phyloP scores from a whole-genome alignment of 75 land plant species.

The Larix kaempferi region DNA sequence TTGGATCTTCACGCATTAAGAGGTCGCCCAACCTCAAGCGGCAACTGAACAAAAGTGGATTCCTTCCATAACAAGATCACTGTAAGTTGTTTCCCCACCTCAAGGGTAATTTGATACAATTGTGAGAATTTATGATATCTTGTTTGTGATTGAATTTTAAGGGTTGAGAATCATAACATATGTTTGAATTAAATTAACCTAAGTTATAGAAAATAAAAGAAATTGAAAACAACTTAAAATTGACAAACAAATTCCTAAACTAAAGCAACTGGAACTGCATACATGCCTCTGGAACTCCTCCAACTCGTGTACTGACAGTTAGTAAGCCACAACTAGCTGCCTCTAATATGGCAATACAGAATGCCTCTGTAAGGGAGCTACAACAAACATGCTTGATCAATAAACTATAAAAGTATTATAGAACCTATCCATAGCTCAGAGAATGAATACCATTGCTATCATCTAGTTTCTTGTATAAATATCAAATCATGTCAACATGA shows the following conservation, averaged over 20 bases:
- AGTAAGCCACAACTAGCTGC: conserved; percentile 99
- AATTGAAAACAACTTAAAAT: background rate
- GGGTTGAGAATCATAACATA: too few relatives aligned
- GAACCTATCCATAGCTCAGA: too few relatives aligned
- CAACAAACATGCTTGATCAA: conserved; percentile 8
- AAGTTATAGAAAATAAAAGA: background rate
- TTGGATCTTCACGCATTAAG: too few relatives aligned
- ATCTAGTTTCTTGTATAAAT: too few relatives aligned
- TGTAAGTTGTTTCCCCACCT: too few relatives aligned
- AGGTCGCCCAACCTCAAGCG: too few relatives aligned
- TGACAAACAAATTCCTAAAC: background rate
- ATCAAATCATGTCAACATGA: background rate
- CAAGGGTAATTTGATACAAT: too few relatives aligned
- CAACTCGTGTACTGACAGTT: conserved; percentile 98
- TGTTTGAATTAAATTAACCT: too few relatives aligned
- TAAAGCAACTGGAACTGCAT: conserved; percentile 21
- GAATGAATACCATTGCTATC: background rate
- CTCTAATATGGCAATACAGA: conserved; percentile 97
- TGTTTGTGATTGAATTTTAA: background rate
- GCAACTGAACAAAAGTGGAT: too few relatives aligned
- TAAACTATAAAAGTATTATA: background rate
- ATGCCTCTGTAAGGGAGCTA: conserved; percentile 99
- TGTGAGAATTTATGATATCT: too few relatives aligned
- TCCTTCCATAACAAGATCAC: too few relatives aligned
- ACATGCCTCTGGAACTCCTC: conserved; percentile 99